Conservation (phyloP, 805 yeast species). For the Schizosaccharomyces octosporus region DNA sequence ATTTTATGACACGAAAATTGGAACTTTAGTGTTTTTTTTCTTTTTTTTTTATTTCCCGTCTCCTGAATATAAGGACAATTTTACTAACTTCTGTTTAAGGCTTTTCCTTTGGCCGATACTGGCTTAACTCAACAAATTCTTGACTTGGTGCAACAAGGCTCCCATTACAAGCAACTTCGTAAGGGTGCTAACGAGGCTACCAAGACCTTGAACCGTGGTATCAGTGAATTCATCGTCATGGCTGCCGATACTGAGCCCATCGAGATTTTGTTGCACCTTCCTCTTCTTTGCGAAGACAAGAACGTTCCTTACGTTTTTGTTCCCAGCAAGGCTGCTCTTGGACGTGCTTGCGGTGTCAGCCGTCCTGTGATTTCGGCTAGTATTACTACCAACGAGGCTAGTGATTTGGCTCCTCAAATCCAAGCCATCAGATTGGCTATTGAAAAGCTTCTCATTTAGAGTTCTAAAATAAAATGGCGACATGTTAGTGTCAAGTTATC, state of each 20-base stretch:
- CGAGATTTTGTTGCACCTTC: conserved; percentile 91
- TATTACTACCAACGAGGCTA: conserved; percentile 93
- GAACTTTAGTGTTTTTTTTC: too few relatives aligned
- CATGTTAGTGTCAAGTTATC: too few relatives aligned
- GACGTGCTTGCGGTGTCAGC: conserved; percentile 99
- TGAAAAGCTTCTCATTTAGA: conserved; percentile 79
- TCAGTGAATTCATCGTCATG: conserved; percentile 95
- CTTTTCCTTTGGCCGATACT: conserved; percentile 96
- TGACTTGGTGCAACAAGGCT: conserved; percentile 94
- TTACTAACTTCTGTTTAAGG: conserved; percentile 20
- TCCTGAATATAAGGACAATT: too few relatives aligned
- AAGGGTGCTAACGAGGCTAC: conserved; percentile 99
- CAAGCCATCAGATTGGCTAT: conserved; percentile 95
- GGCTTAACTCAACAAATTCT: conserved; percentile 86
- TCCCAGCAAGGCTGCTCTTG: conserved; percentile 93
- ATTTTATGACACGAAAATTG: background rate
- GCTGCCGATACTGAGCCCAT: conserved; percentile 99
- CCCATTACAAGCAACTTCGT: conserved; percentile 92
- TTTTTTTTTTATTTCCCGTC: too few relatives aligned
- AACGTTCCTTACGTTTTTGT: conserved; percentile 97
- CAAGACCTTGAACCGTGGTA: conserved; percentile 97
- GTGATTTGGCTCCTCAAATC: conserved; percentile 90
- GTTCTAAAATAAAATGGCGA: too few relatives aligned
- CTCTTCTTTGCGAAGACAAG: conserved; percentile 94
- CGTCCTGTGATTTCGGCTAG: conserved; percentile 98